Conservation (phyloP, 192 early-diverging fungal species). For the Linnemannia exigua region DNA sequence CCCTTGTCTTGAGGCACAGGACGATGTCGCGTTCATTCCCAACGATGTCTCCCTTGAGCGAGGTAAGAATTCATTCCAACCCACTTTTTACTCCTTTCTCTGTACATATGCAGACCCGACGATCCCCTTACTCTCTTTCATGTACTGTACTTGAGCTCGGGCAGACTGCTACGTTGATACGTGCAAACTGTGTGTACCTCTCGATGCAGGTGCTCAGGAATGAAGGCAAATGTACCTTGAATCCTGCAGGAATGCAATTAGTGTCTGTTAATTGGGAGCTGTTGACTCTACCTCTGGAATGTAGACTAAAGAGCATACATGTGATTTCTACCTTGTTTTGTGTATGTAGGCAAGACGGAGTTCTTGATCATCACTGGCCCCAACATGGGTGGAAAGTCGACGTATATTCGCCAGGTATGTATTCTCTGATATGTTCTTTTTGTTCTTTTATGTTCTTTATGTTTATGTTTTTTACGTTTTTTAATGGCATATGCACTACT, state of each 20-base stretch:
- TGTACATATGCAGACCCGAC: not conserved
- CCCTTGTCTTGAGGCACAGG: conserved; percentile 95
- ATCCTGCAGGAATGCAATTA: conserved; percentile 12
- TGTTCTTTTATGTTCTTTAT: not conserved
- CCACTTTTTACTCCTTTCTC: not conserved
- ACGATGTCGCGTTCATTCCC: conserved; percentile 92
- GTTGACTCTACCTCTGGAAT: not conserved
- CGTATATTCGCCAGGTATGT: conserved; percentile 91
- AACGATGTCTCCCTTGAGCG: conserved; percentile 87
- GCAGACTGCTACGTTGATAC: not conserved
- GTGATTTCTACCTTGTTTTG: conserved; percentile 11
- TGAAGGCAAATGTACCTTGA: not conserved
- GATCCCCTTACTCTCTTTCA: not conserved
- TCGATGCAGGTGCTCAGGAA: not conserved
- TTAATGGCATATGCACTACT: conserved; percentile 23
- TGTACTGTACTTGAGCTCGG: not conserved
- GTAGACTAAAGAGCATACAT: not conserved
- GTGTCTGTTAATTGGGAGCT: not conserved
- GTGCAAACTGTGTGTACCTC: not conserved
- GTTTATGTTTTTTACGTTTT: conserved; percentile 17
- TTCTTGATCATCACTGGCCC: conserved; percentile 97
- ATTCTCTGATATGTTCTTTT: not conserved
- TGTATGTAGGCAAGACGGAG: conserved; percentile 64
- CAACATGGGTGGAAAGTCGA: conserved; percentile 99
- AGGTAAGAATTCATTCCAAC: conserved; percentile 58